Conservation (phyloP, 2,329 filamentous ascomycete genomes). For the Neofusicoccum sp. region DNA sequence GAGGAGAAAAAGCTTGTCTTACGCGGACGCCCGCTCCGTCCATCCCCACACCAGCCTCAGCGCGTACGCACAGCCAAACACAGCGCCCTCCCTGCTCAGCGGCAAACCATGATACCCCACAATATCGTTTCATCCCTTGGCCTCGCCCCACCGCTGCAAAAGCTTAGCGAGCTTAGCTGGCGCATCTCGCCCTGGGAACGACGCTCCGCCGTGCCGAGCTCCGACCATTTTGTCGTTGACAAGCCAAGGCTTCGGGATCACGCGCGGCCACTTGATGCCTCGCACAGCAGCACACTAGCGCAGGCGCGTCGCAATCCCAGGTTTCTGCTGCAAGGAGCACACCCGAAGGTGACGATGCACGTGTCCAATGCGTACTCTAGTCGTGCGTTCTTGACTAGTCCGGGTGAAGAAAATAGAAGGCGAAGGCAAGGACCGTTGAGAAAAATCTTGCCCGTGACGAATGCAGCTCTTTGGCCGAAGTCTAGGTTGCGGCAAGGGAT, state of each 20-base stretch:
- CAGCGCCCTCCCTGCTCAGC: neutral
- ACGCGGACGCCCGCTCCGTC: neutral
- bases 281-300: neutral
- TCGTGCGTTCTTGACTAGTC: no score
- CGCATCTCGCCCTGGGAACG: neutral
- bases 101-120: neutral
- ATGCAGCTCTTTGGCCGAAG: no score
- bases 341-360: neutral
- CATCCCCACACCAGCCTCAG: neutral
- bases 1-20: neutral
- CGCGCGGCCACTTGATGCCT: neutral
- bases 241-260: neutral
- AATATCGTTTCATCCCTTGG: neutral
- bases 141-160: neutral
- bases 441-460: no score
- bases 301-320: neutral
- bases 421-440: no score
- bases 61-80: neutral
- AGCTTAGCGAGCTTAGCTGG: constrained; percentile 8
- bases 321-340: neutral
- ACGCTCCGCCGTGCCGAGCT: neutral
- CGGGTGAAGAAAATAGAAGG: no score
- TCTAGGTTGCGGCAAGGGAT: no score
- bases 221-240: neutral
- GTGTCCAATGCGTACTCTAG: neutral